Percentiles rank a stretch among this genome's conserved stretches.
Conservation (phyloP, 176 grass and related monocot genomes). For the Leersia perrieri region DNA sequence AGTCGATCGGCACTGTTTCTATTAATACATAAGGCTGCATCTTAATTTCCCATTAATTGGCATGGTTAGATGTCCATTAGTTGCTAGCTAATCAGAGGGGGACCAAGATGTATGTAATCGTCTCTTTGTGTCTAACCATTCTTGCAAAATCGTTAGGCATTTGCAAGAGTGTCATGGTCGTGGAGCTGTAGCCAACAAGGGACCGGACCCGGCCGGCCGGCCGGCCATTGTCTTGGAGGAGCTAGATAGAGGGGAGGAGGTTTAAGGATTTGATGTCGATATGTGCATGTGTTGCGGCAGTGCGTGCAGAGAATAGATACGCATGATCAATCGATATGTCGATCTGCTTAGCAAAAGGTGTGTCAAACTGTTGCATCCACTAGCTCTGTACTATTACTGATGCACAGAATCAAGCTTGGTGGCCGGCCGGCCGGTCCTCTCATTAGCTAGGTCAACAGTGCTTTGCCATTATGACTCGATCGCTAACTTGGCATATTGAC, state of each 20-base stretch:
- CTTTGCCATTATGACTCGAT: slow-evolving; percentile 2
- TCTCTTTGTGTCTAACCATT: neutral
- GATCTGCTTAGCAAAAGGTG: neutral
- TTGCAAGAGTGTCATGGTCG: slow-evolving; percentile 26
- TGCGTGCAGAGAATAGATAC: neutral
- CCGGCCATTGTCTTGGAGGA: neutral
- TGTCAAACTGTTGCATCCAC: slow-evolving; percentile 27
- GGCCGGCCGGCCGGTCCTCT: neutral
- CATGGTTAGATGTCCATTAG: slow-evolving; percentile 23
- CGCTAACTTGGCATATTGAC: slow-evolving; percentile 1
- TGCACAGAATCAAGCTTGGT: neutral
- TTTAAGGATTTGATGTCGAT: slow-evolving; percentile 7
- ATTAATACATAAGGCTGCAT: neutral
- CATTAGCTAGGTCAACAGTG: slow-evolving; percentile 14
- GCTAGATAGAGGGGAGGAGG: neutral
- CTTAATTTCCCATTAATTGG: neutral
- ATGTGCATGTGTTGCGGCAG: neutral
- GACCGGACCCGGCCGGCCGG: neutral
- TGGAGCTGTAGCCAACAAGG: slow-evolving; percentile 41
- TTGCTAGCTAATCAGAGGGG: slow-evolving; percentile 1
- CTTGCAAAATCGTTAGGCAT: neutral
- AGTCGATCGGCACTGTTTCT: neutral
- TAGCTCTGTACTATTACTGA: neutral
- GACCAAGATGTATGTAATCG: neutral
- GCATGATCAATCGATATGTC: no score